Percentiles rank a stretch among this genome's conserved stretches.
Conservation (phyloP, 2,329 filamentous ascomycete genomes). For the Cryphonectria japonica region DNA sequence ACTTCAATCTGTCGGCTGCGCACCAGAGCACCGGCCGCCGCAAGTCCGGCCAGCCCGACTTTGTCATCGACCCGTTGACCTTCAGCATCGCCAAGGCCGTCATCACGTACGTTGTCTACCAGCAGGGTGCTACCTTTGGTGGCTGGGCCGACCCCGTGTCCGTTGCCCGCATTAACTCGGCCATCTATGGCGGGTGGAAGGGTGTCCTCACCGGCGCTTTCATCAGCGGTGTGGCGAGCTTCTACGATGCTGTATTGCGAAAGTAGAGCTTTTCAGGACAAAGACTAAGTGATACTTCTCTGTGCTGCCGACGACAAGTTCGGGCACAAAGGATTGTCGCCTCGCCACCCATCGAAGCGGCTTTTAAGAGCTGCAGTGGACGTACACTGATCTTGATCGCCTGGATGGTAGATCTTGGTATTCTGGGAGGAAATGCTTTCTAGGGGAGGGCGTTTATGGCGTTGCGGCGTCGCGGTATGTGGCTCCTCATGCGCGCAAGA, state of each 20-base stretch:
- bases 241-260: constrained; percentile 79
- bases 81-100: constrained; percentile 91
- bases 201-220: constrained; percentile 70
- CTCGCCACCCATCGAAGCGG: not conserved
- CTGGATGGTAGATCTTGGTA: constrained; percentile 5
- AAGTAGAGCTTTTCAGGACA: constrained; percentile 50
- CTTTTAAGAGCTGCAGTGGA: not conserved
- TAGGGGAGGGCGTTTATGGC: constrained; percentile 25
- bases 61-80: constrained; percentile 79
- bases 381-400: not conserved
- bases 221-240: constrained; percentile 68
- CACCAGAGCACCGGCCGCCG: constrained; percentile 47
- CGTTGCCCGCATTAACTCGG: constrained; percentile 65
- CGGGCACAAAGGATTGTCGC: not conserved
- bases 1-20: constrained; percentile 79
- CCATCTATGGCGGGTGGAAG: constrained; percentile 73
- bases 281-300: not conserved
- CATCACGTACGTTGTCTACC: constrained; percentile 79
- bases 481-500: constrained; percentile 21
- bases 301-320: constrained; percentile 9
- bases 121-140: constrained; percentile 64
- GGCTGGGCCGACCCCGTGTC: constrained; percentile 64
- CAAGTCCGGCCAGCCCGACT: constrained; percentile 52
- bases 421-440: constrained; percentile 18
- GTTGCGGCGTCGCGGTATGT: constrained; percentile 26